Conservation (phyloP, 2,329 filamentous ascomycete species). For the Neurospora sp. region DNA sequence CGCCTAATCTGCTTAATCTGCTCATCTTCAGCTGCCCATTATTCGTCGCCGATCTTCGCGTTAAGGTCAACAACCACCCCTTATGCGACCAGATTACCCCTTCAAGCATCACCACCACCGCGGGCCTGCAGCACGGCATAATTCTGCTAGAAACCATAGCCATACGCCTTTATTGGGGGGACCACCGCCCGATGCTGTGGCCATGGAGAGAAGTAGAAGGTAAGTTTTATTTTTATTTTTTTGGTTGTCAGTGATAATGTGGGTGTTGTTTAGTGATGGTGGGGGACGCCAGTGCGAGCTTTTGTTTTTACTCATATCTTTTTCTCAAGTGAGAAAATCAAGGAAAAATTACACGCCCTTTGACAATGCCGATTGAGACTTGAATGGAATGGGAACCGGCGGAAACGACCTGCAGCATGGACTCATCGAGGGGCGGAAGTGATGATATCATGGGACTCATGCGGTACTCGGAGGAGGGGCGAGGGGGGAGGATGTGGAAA, state of each 20-base stretch:
- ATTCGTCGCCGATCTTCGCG: background rate
- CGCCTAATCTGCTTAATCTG: background rate
- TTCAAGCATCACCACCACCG: background rate
- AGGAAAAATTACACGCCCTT: background rate
- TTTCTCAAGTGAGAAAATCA: background rate
- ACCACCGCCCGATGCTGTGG: background rate
- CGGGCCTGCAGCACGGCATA: background rate
- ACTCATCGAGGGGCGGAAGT: background rate
- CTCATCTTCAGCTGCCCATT: background rate
- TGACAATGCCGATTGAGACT: background rate
- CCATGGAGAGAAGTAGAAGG: slow-evolving; percentile 17
- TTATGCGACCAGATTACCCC: background rate
- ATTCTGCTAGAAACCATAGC: background rate
- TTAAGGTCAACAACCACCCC: background rate
- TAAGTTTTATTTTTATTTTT: slow-evolving; percentile 4
- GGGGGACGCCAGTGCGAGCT: background rate
- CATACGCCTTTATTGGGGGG: background rate
- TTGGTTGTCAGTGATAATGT: background rate
- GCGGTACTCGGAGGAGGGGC: background rate
- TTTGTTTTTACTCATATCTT: background rate
- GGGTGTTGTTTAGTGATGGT: background rate
- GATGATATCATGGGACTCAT: background rate
- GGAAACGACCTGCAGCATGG: background rate
- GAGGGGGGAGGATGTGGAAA: background rate
- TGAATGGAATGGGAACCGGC: background rate